Conservation (phyloP, 1,284 basidiomycete species). For the Ustilago curta region DNA sequence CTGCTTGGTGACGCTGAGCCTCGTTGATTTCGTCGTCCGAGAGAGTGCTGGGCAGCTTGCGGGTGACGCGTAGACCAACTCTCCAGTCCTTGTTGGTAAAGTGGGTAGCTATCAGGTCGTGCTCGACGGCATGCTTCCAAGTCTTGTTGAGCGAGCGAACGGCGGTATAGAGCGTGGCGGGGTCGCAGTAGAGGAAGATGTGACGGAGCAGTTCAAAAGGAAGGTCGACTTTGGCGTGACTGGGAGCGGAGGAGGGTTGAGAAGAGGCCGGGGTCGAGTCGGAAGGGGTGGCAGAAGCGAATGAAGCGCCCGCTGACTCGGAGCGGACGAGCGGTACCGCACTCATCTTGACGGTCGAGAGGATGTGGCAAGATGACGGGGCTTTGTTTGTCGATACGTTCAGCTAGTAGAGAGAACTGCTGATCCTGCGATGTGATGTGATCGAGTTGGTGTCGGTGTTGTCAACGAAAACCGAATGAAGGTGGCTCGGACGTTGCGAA, state of each 20-base stretch:
- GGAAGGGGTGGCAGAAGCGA: slow-evolving; percentile 22
- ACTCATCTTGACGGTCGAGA: slow-evolving; percentile 38
- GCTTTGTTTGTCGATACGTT: not conserved
- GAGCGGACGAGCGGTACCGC: slow-evolving; percentile 33
- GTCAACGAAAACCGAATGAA: too few relatives aligned
- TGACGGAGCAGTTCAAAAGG: slow-evolving; percentile 59
- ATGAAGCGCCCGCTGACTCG: slow-evolving; percentile 33
- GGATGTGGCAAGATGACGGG: not conserved
- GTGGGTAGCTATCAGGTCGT: slow-evolving; percentile 47
- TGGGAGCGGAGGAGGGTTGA: slow-evolving; percentile 29
- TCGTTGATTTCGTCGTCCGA: slow-evolving; percentile 26
- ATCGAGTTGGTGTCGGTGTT: too few relatives aligned
- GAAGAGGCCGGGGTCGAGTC: slow-evolving; percentile 22
- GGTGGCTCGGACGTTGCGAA: too few relatives aligned
- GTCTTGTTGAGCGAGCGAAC: slow-evolving; percentile 51
- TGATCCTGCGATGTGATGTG: not conserved
- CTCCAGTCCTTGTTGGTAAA: slow-evolving; percentile 57
- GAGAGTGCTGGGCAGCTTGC: slow-evolving; percentile 41
- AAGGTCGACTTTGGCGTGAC: slow-evolving; percentile 29
- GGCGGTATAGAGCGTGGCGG: slow-evolving; percentile 60
- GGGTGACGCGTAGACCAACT: slow-evolving; percentile 56
- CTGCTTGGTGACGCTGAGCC: slow-evolving; percentile 33
- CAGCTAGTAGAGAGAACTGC: not conserved
- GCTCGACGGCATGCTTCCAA: slow-evolving; percentile 59
- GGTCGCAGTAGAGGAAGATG: slow-evolving; percentile 64